Evolutionary conservation across 768 basidiomycete species (phyloP).

Genomic region (Tephrocybe sp.): DNA sequence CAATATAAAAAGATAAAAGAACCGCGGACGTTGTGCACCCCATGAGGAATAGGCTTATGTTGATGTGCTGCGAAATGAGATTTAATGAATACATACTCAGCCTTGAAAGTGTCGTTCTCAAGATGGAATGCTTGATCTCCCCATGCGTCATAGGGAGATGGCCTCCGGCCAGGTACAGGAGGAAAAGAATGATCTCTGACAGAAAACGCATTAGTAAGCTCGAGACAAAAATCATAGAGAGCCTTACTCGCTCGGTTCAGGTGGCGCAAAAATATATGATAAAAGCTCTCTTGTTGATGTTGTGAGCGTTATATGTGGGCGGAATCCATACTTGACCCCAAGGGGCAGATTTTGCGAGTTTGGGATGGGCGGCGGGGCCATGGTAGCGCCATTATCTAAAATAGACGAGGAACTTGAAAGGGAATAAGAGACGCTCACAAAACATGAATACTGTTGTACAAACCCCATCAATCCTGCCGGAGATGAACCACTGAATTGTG

Average conservation of each 20-base stretch:
- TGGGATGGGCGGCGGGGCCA: constrained; percentile 20
- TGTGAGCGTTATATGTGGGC: constrained; percentile 52
- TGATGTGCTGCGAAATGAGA: constrained; percentile 24
- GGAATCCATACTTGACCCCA: constrained; percentile 49
- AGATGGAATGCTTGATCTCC: constrained; percentile 73
- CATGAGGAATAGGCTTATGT: constrained; percentile 27
- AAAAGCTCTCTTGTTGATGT: constrained; percentile 69
- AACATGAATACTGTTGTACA: constrained; percentile 19
- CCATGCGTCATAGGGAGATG: constrained; percentile 66
- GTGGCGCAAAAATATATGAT: constrained; percentile 73
- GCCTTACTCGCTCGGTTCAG: constrained; percentile 51
- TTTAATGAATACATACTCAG: constrained; percentile 68
- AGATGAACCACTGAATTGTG: constrained; percentile 30
- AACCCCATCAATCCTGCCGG: constrained; percentile 40
- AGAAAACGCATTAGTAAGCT: constrained; percentile 13
- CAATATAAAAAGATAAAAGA: constrained; percentile 25
- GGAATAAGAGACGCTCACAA: constrained; percentile 19
- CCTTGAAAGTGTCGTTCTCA: constrained; percentile 70
- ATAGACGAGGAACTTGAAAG: constrained; percentile 29
- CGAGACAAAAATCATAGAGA: constrained; percentile 14
- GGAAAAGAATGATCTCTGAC: constrained; percentile 40
- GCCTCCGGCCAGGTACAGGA: constrained; percentile 28
- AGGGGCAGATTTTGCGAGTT: constrained; percentile 34
- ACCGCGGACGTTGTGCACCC: constrained; percentile 8
- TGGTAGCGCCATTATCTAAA: constrained; percentile 25